phyloP scores from a whole-genome alignment of 208 protist species.

The Sergeia podlipaevii region DNA sequence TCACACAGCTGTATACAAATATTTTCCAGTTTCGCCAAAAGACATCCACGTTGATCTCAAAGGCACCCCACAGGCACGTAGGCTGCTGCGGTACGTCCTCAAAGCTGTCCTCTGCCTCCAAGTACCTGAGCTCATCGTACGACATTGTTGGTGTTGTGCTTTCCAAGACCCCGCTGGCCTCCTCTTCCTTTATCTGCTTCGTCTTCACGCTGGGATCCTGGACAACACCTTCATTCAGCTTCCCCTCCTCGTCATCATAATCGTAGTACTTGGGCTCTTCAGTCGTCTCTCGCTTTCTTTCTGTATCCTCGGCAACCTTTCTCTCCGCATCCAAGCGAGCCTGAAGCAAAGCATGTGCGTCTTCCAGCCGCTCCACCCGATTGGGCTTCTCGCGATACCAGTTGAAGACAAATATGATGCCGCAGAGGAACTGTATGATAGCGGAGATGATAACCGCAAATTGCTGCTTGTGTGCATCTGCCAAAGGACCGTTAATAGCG shows the following conservation, averaged over 20 bases:
- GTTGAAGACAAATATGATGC: conserved; percentile 24
- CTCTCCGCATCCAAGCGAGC: conserved; percentile 41
- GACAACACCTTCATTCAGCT: no score
- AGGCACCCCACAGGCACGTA: conserved; percentile 12
- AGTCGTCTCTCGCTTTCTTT: no score
- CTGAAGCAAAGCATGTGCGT: conserved; percentile 14
- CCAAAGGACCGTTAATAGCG: conserved; percentile 20
- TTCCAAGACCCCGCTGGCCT: no score
- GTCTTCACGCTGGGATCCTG: no score
- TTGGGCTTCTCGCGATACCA: conserved; percentile 28
- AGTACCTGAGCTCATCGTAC: no score
- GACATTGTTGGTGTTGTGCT: no score
- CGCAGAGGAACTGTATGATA: conserved; percentile 12
- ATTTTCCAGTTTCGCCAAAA: conserved; percentile 33
- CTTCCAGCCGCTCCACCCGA: conserved; percentile 18
- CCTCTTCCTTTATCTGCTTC: no score
- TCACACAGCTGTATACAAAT: conserved; percentile 40
- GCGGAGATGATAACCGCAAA: conserved; percentile 19
- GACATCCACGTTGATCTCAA: conserved; percentile 37
- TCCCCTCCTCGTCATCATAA: no score
- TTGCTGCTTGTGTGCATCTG: conserved; percentile 12
- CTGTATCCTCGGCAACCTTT: conserved; percentile 45
- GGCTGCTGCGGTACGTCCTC: not conserved
- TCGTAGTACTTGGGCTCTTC: no score
- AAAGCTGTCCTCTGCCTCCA: no score